Evolutionary conservation across 305 asterid genomes (phyloP).

Genomic region (Striga hermonthica): DNA sequence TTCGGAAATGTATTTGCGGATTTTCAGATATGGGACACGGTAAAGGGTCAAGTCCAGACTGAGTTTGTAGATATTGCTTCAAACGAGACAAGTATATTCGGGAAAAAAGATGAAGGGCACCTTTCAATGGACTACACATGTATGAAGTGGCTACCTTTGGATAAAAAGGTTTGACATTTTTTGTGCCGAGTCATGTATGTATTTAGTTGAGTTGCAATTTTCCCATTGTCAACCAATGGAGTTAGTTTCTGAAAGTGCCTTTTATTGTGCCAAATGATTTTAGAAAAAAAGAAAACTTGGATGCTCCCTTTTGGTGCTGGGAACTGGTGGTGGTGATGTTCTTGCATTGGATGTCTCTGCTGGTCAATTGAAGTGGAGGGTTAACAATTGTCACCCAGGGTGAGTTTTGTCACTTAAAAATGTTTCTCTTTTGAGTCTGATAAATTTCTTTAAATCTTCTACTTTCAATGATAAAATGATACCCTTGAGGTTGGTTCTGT

Average conservation of each 20-base stretch:
- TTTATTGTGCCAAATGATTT: conserved; percentile 23
- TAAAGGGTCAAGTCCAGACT: conserved; percentile 76
- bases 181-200: not conserved
- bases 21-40: conserved; percentile 89
- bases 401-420: conserved; percentile 33
- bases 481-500: not conserved
- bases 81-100: conserved; percentile 45
- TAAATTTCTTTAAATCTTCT: conserved; percentile 7
- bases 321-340: conserved; percentile 94
- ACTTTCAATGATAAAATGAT: not conserved
- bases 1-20: not conserved
- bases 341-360: conserved; percentile 79
- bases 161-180: conserved; percentile 52
- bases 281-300: conserved; percentile 90
- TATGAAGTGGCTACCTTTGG: conserved; percentile 81
- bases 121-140: conserved; percentile 94
- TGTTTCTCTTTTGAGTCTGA: conserved; percentile 1
- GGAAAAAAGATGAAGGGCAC: conserved; percentile 60
- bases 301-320: conserved; percentile 68
- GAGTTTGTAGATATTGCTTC: conserved; percentile 76
- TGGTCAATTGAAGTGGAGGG: conserved; percentile 87
- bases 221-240: not conserved
- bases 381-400: conserved; percentile 88
- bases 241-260: conserved; percentile 21
- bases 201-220: not conserved